Conservation (phyloP, 352 stramenopile species). For the Thraustochytrium sp. region DNA sequence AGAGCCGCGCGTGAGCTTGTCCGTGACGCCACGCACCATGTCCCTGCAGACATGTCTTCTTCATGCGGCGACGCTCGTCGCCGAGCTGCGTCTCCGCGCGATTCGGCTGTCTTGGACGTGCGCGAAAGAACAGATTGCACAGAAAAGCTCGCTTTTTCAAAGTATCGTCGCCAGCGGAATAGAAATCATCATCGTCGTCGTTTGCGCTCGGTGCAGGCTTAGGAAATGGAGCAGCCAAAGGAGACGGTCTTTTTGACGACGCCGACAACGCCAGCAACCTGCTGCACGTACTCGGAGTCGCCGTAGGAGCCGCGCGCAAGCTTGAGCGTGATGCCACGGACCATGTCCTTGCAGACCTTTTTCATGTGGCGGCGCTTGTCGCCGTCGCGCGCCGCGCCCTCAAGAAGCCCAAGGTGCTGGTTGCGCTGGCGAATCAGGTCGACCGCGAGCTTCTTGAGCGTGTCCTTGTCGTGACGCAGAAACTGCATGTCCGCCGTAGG, state of each 20-base stretch:
- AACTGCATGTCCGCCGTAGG: background rate
- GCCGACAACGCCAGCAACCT: background rate
- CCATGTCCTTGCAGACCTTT: background rate
- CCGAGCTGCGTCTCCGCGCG: background rate
- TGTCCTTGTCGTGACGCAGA: background rate
- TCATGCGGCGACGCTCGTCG: too few relatives aligned
- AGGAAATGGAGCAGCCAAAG: background rate
- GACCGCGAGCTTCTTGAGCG: background rate
- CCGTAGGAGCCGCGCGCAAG: background rate
- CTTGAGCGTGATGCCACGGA: background rate
- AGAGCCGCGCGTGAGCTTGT: too few relatives aligned
- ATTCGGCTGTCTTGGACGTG: background rate
- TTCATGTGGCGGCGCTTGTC: background rate
- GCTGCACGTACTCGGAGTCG: background rate
- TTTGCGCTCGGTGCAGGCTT: background rate
- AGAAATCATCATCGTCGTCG: background rate
- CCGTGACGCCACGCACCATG: too few relatives aligned
- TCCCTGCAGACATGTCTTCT: too few relatives aligned
- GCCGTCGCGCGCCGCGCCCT: background rate
- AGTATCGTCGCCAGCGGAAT: background rate
- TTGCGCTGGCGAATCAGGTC: conserved; percentile 1
- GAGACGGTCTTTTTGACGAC: background rate
- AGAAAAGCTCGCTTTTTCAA: background rate
- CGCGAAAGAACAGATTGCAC: too few relatives aligned
- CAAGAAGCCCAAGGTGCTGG: background rate